Base-by-base conservation (phyloP, 768 basidiomycete species). In the Lyophyllum semitale region DNA sequence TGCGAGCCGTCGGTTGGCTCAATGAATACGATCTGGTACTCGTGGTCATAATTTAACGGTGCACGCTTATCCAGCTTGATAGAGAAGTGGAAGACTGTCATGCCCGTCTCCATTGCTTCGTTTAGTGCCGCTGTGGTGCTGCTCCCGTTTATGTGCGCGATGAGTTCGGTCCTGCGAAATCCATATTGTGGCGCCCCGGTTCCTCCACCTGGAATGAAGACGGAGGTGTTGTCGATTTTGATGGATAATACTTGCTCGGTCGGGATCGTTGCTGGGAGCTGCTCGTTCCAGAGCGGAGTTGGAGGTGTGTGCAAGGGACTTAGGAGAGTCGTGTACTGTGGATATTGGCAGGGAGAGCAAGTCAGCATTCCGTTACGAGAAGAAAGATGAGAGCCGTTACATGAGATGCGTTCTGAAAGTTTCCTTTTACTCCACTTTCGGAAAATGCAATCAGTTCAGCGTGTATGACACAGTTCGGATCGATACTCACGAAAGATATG, bases 1-100 rank as follows among this genome's bases (percentile, higher is more conserved):
- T 84, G 84, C 3, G 78, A 73, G 6, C 83, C 83, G 59, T 87
- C 85, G 49, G 63, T 73, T 1, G 83, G 81, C 67, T 87, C 84
- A 53, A 86, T 83, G 65, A 81, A 85, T 13, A 87, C 80, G 47
- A 81, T 72, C 60, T 87, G 84, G 61, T 87, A 84, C 61, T 87
- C 84, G 53, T 86, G 84, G 8, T 59, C 73, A 58, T 74, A 76
- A 61, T 84, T 84, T 60, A 87, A 64, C 12, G 78, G 78, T 22
- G 62, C 64, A n/a, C 43, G 43, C 15, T 71, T 59, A 57, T 83
- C 76, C 41, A 64, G 53, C 45, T 69, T 66, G 55, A 84, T 71
- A 0, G 77, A 79, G 50, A 82, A 64, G 51, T 64, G 65, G 48
- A 64, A 66, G 20, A 61, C 55, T 15, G 59, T 62, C 1, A 61